Evolutionary conservation across 1,284 basidiomycete genomes (phyloP), one percentile per base, ranked within the genome.

Genomic region (Ganoderma meredithae): DNA sequence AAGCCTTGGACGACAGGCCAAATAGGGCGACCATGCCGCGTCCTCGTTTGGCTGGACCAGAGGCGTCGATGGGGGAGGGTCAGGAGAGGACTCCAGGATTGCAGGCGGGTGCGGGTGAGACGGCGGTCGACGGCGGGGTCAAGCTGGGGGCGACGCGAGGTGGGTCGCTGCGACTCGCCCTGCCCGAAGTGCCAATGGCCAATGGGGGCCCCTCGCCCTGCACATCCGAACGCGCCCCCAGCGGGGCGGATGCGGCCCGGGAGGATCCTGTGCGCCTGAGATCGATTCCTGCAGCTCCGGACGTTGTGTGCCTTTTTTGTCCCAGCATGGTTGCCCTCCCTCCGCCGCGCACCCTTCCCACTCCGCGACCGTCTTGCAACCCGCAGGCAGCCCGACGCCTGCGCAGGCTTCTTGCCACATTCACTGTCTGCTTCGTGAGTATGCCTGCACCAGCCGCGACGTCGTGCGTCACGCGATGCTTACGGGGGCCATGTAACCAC

Each of bases 21-120:
- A 82, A 80, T 65, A 80, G 73, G 64, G 78, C 77, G 66, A 84
- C 82, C 83, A 84, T 85, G 68, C 77, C 74, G 71, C 72, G 44
- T 59, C 64, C 62, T 71, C 73, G 71, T 70, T 63, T 62, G 60
- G 63, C 43, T 59, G 67, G 69, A 44, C 47, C 43, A 41, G 53
- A 43, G 68, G 31, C 25, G 62, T 62, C 39, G 56, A 64, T 69
- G 69, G 66, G 66, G 70, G 62, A 47, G 63, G 62, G 49, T 66
- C 61, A 66, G 40, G 22, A 17, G 41, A 44, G 59, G 61, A 41
- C 69, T 72, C 71, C 71, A 72, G 71, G 67, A 61, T 64, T 65
- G 67, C 69, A 61, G 69, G 60, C 39, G 59, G 49, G 60, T 44
- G 44, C 52, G 60, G 47, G 25, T 36, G 68, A 47, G 59, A 63